Percentiles rank a stretch among this genome's conserved stretches.
These are phyloP conservation scores for Avena sativa DNA, from an alignment of 176 grass and related monocot genomes.

Conservation along the genomic window DNA sequence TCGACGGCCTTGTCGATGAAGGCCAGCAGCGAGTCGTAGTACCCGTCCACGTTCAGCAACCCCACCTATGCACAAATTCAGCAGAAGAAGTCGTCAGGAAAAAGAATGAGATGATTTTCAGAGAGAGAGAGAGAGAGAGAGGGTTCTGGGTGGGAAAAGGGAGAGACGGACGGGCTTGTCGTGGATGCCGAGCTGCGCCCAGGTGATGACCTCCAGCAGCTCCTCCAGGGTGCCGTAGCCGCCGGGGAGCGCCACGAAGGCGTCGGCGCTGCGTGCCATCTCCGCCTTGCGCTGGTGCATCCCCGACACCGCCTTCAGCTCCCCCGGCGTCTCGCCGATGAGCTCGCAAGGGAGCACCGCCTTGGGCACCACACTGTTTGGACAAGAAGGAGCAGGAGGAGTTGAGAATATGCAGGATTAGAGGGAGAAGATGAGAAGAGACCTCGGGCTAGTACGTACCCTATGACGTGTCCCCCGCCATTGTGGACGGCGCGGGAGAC, in stretches of 20 bases:
- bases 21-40: slow-evolving; percentile 66
- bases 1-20: slow-evolving; percentile 66
- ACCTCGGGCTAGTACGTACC: too few relatives aligned
- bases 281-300: slow-evolving; percentile 91
- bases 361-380: slow-evolving; percentile 58
- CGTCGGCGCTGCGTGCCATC: slow-evolving; percentile 65
- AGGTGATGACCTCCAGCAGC: slow-evolving; percentile 68
- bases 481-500: slow-evolving; percentile 65
- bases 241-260: slow-evolving; percentile 81
- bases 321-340: slow-evolving; percentile 68
- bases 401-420: neutral
- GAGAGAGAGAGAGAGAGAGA: too few relatives aligned
- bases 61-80: slow-evolving; percentile 45
- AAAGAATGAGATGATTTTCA: too few relatives aligned
- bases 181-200: slow-evolving; percentile 74
- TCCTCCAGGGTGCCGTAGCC: slow-evolving; percentile 53
- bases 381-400: too few relatives aligned
- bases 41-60: slow-evolving; percentile 72
- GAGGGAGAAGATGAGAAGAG: too few relatives aligned
- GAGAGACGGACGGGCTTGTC: slow-evolving; percentile 47
- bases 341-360: slow-evolving; percentile 64
- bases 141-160: too few relatives aligned
- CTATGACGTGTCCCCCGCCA: slow-evolving; percentile 63
- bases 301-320: slow-evolving; percentile 52
- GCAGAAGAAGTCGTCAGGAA: too few relatives aligned